Evolutionary conservation across 208 protist genomes (phyloP).

Genomic region (Wallacemonas rigidus): DNA sequence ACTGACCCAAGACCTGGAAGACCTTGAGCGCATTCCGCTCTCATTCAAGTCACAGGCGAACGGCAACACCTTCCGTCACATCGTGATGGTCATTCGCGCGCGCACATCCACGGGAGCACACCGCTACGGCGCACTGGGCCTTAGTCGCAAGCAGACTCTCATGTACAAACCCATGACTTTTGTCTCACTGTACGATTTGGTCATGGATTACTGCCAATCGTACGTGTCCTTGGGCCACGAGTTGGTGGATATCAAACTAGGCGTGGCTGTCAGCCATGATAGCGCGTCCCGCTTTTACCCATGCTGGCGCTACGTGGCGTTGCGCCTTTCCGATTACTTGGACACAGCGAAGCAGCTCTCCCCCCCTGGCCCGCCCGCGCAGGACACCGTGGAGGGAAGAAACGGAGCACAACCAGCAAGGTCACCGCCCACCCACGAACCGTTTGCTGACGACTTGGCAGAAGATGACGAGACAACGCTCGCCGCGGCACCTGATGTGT

Average conservation of each 20-base stretch:
- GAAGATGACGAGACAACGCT: background rate
- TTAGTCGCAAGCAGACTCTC: constrained; percentile 84
- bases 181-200: constrained; percentile 67
- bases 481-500: background rate
- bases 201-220: constrained; percentile 86
- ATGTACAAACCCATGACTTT: constrained; percentile 88
- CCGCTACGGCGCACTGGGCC: constrained; percentile 77
- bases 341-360: background rate
- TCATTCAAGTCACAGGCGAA: constrained; percentile 86
- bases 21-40: constrained; percentile 86
- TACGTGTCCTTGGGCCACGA: constrained; percentile 81
- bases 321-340: constrained; percentile 44
- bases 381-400: background rate
- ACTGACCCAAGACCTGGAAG: constrained; percentile 74
- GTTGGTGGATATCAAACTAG: constrained; percentile 85
- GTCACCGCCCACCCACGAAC: background rate
- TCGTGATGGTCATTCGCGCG: constrained; percentile 76
- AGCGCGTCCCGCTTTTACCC: constrained; percentile 36
- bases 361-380: background rate
- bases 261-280: constrained; percentile 79
- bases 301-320: constrained; percentile 86
- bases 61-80: constrained; percentile 72
- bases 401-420: background rate
- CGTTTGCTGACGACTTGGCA: background rate
- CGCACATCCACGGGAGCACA: constrained; percentile 13